Conservation (phyloP, 2,329 filamentous ascomycete species). For the Aspergillus sp. region DNA sequence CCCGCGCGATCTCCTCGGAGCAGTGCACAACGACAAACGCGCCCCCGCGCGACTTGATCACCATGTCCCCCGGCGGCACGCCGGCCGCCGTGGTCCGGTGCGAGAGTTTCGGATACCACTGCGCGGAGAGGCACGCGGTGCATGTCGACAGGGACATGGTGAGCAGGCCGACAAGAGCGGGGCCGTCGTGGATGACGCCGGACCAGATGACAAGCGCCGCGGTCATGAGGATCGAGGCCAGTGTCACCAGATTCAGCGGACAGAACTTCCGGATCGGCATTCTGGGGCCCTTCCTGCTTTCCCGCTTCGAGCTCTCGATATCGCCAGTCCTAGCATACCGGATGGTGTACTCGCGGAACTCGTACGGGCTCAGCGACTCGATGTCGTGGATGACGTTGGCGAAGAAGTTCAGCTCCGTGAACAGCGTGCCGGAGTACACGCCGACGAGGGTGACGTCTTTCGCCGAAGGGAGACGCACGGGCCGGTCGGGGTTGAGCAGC, state of each 20-base stretch:
- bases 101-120: constrained; percentile 50
- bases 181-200: constrained; percentile 38
- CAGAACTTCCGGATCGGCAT: constrained; percentile 35
- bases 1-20: constrained; percentile 52
- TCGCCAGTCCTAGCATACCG: neutral
- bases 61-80: constrained; percentile 50
- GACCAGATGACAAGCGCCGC: constrained; percentile 13
- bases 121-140: constrained; percentile 49
- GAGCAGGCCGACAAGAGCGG: constrained; percentile 43
- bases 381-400: constrained; percentile 49
- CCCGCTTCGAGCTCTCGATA: neutral
- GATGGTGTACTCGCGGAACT: constrained; percentile 5
- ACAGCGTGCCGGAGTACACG: constrained; percentile 46
- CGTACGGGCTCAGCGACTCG: constrained; percentile 2
- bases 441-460: constrained; percentile 45
- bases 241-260: constrained; percentile 46
- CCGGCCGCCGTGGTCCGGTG: constrained; percentile 40
- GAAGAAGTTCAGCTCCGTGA: constrained; percentile 52
- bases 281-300: neutral
- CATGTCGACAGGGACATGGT: constrained; percentile 46
- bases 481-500: constrained; percentile 47
- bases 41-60: constrained; percentile 52
- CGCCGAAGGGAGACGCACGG: constrained; percentile 46
- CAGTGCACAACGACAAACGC: constrained; percentile 51
- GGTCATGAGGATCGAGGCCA: constrained; percentile 39